Base-by-base conservation (phyloP, 352 stramenopile genomes). In the Phytopythium oedochilum region DNA sequence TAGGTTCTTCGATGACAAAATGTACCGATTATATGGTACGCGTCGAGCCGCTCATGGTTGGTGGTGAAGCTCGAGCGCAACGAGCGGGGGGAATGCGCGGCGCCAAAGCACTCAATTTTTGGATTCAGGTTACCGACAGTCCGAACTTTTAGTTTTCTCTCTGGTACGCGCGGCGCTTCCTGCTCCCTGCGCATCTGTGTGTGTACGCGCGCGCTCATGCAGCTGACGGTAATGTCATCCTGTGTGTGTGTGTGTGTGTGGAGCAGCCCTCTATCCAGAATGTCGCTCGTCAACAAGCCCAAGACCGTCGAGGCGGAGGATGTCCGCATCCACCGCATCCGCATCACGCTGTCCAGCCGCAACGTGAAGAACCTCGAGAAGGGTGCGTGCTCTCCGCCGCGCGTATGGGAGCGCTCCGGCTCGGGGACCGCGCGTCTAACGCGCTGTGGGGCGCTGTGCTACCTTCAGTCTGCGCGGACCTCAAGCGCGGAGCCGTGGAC, bases 301-400 rank as follows among this genome's bases (percentile, higher is more conserved):
- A 91, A 91, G 77, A 88, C 77, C 67, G 80, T 94, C 62, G 83
- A 93, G 60, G 78, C 70, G 62, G 86, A 94, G 57, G 82, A 94
- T 63, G 84, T 78, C 58, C 79, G 78, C 66, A 96, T 98, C 63
- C 91, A 97, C 81, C 92, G 96, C 73, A 99, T 99, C 78, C 94
- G 97, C 64, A 99, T 99, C 85, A 99, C 97, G 65, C 88, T 99
- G 56, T 98, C 97, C 64, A 99, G 94, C 70, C 94, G 94, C 67
- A 99, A 99, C 71, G 97, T 99, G 38, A 97, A 98, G 78, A 98
- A 99, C 86, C 78, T 99, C 59, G 97, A 99, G 79, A 99, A 99
- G 85, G 89, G 71, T 83, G 51, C 45, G 64, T 63, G 17, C 17
- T 14, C 1, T 22, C 61, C 31, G 42, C 32, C 35, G n/a, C 10